These are phyloP conservation scores for Butyriboletus regius DNA, from an alignment of 1,284 basidiomycete species.

Conservation along the genomic window DNA sequence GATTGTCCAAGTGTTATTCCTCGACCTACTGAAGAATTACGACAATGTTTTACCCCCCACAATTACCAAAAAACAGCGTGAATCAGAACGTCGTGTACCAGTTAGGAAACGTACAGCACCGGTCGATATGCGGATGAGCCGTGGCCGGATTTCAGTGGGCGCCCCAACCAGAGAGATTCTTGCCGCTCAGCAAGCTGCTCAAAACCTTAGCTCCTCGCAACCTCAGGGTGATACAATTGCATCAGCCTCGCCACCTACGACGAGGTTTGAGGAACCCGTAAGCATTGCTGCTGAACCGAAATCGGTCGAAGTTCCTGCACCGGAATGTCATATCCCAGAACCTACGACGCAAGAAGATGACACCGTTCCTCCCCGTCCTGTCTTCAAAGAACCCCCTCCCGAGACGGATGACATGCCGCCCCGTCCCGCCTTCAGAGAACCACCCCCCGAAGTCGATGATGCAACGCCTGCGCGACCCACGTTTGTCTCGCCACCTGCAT, in stretches of 20 bases:
- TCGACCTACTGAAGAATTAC: constrained; percentile 79
- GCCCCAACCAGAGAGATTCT: constrained; percentile 74
- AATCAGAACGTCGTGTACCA: constrained; percentile 75
- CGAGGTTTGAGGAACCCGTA: constrained; percentile 7
- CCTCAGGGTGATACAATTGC: constrained; percentile 24
- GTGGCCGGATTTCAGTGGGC: constrained; percentile 64
- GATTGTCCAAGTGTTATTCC: constrained; percentile 54
- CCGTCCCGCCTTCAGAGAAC: constrained; percentile 35
- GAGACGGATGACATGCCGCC: constrained; percentile 36
- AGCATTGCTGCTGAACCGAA: constrained; percentile 11
- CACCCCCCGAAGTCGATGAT: constrained; percentile 35
- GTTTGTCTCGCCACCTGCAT: constrained; percentile 29
- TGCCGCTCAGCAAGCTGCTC: constrained; percentile 62
- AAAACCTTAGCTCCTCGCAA: constrained; percentile 36
- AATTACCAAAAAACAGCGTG: constrained; percentile 75
- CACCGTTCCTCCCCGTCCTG: constrained; percentile 32
- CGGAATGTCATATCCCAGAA: constrained; percentile 4
- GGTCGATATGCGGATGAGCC: constrained; percentile 79
- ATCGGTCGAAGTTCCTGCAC: not conserved
- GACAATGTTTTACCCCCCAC: constrained; percentile 70
- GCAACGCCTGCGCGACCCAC: constrained; percentile 27
- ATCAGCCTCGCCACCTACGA: not conserved
- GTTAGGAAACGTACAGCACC: constrained; percentile 80
- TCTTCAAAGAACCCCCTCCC: constrained; percentile 28
- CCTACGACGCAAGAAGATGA: constrained; percentile 19